These are phyloP conservation scores for Tuber brumale DNA, from an alignment of 495 filamentous ascomycete genomes.

Conservation along the genomic window DNA sequence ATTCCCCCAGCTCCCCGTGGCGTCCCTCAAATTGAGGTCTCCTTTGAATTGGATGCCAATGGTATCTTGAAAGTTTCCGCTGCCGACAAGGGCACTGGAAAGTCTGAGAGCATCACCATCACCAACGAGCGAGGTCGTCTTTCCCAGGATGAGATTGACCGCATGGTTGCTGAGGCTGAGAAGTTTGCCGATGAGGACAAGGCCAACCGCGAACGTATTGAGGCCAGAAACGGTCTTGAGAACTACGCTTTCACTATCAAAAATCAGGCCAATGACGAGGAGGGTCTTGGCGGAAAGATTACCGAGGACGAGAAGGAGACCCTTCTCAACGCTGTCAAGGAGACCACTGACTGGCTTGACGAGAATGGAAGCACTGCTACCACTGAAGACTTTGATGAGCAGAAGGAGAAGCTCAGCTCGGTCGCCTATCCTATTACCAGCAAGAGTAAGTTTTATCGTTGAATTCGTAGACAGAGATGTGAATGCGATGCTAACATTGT, in stretches of 20 bases:
- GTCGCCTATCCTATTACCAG: constrained; percentile 98
- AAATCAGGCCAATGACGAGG: constrained; percentile 98
- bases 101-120: constrained; percentile 92
- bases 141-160: constrained; percentile 92
- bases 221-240: constrained; percentile 91
- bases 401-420: constrained; percentile 96
- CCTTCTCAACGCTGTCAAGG: constrained; percentile 93
- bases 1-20: constrained; percentile 92
- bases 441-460: constrained; percentile 51
- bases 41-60: constrained; percentile 95
- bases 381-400: constrained; percentile 95
- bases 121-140: constrained; percentile 98
- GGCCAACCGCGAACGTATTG: constrained; percentile 87
- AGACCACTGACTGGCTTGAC: constrained; percentile 93
- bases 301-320: constrained; percentile 98
- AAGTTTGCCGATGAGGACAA: constrained; percentile 99
- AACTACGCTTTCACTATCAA: constrained; percentile 96
- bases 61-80: constrained; percentile 95
- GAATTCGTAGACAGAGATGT: background rate
- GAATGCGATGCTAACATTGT: constrained; percentile 22
- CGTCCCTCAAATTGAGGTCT: constrained; percentile 96
- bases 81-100: constrained; percentile 93
- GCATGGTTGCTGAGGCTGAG: constrained; percentile 95
- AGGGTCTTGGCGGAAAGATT: constrained; percentile 95
- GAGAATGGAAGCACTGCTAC: constrained; percentile 83